Percentiles rank a stretch among this genome's conserved stretches.
These are phyloP conservation scores for Saccharomycopsis phalli DNA, from an alignment of 1,139 yeast species.

Conservation along the genomic window DNA sequence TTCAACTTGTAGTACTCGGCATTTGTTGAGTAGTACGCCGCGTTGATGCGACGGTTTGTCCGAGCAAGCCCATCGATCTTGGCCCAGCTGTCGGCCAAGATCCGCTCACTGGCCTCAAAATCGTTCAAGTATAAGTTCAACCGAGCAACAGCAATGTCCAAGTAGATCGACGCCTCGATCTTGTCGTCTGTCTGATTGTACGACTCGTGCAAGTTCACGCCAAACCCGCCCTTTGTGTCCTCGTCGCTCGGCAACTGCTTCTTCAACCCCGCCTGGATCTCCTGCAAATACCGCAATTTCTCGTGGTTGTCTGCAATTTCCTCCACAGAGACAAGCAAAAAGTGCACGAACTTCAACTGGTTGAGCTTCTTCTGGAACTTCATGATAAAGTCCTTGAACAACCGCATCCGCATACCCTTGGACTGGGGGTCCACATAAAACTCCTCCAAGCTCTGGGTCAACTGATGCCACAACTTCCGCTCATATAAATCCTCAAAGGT, in stretches of 20 bases:
- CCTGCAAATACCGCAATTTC: conserved; percentile 47
- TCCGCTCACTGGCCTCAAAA: conserved; percentile 54
- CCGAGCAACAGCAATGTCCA: conserved; percentile 73
- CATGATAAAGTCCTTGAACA: conserved; percentile 64
- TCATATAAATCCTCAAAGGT: conserved; percentile 83
- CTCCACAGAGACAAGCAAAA: conserved; percentile 52
- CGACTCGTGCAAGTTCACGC: conserved; percentile 16
- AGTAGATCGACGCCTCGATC: conserved; percentile 49
- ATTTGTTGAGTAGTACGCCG: conserved; percentile 75
- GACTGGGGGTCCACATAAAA: conserved; percentile 49
- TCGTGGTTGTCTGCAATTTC: conserved; percentile 39
- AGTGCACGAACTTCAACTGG: conserved; percentile 69
- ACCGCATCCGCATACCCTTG: conserved; percentile 47
- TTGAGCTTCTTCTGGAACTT: conserved; percentile 66
- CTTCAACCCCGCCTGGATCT: conserved; percentile 42
- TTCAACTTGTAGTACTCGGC: conserved; percentile 69
- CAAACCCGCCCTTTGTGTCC: conserved; percentile 25
- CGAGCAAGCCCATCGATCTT: conserved; percentile 54
- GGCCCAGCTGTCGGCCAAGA: conserved; percentile 53
- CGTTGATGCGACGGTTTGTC: conserved; percentile 62
- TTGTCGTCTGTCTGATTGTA: conserved; percentile 26
- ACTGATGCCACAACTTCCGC: conserved; percentile 72
- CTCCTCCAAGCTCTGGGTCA: conserved; percentile 59
- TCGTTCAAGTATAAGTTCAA: conserved; percentile 52
- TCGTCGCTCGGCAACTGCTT: conserved; percentile 32